Evolutionary conservation across 441 rosid species (phyloP).

Genomic region (Geranium incanum): DNA sequence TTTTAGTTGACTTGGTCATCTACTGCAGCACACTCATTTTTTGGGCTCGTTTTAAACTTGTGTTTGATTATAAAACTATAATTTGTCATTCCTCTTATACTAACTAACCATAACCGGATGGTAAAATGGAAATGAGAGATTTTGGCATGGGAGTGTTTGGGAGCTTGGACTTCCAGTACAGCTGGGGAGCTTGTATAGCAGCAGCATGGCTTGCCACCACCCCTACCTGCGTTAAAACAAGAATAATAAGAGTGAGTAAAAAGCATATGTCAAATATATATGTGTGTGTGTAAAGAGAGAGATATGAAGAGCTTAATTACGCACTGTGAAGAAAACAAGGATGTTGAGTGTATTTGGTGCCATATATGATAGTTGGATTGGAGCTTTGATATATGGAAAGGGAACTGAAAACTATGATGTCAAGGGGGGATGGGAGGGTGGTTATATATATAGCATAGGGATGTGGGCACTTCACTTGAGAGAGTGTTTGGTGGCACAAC

Average conservation of each 20-base stretch:
- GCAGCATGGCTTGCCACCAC: neutral
- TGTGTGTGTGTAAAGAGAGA: neutral
- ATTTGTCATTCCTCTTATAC: neutral
- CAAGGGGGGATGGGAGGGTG: neutral
- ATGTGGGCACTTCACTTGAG: neutral
- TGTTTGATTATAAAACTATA: neutral
- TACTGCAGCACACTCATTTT: too few relatives aligned
- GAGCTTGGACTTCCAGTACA: neutral
- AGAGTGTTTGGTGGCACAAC: neutral
- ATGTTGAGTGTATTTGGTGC: neutral
- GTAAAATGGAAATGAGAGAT: neutral
- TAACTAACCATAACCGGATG: neutral
- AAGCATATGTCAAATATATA: neutral
- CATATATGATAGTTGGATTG: neutral
- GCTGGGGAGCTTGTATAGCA: neutral
- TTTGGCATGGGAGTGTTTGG: constrained; percentile 7
- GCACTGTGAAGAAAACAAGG: neutral
- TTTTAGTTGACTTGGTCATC: too few relatives aligned
- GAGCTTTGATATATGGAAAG: too few relatives aligned
- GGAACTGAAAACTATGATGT: neutral
- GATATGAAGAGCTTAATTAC: neutral
- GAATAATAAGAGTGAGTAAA: neutral
- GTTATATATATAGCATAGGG: neutral
- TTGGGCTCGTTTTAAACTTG: too few relatives aligned
- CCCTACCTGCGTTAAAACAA: neutral